Evolutionary conservation across 2,329 filamentous ascomycete species (phyloP), one percentile per base, ranked within the genome.

Genomic region (Aspergillus jensenii): DNA sequence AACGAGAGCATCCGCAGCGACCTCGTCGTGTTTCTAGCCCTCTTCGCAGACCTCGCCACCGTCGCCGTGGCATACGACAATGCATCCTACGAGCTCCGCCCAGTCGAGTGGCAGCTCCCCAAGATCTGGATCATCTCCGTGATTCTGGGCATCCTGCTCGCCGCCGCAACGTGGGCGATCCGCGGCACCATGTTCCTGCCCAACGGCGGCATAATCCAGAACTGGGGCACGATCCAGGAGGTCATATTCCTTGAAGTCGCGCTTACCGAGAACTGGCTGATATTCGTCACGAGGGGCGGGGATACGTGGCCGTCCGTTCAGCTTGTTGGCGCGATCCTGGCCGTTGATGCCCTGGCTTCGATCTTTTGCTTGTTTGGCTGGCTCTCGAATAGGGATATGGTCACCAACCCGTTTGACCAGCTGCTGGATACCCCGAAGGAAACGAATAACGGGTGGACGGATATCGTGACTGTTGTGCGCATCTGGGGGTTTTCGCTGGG

Each of bases 221-320:
- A 89, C 76, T 91, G 84, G 71, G 89, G 88, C 63, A 86, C 85
- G 57, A 83, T 90, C 60, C 88, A 91, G 76, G 88, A 89, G 71
- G 87, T 91, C 47, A 80, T 96, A 69, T 96, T 96, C 86, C 85
- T 96, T 45, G 87, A 96, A 80, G 89, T 96, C 72, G 93, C 90
- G 7, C 86, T 96, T 54, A 93, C 91, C 60, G 91, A 96, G 84
- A 96, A 96, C 81, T 96, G 91, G 92, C 86, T 96, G 52, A 96
- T 96, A 76, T 96, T 96, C 82, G 93, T 96, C 78, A 96, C 91
- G 63, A 90, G 91, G 82, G 91, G 89, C 60, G 86, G 84, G 61
- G 82, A 86, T 70, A 90, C 88, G 6, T 88, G 84, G 80, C 89
- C 89, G 47, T 90, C 88, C 0, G 87, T 87, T 81, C 88, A 90